Base-by-base conservation (phyloP, 2,329 filamentous ascomycete species). In the Zymoseptoria ardabiliae region DNA sequence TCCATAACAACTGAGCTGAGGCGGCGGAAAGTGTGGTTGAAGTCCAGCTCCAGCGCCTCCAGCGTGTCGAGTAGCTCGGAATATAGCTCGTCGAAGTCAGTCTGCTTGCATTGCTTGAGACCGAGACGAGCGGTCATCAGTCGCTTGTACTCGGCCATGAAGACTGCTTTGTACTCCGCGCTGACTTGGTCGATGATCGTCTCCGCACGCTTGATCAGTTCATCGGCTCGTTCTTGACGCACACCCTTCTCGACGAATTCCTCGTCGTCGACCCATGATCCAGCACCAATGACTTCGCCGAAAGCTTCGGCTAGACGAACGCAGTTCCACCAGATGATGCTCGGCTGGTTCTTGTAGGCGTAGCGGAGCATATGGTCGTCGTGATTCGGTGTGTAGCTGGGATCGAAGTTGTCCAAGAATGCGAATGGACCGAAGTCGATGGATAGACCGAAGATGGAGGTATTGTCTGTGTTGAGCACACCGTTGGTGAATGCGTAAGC, bases 401-500 rank as follows among this genome's bases (percentile, higher is more conserved):
- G 93, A 69, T 99, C 93, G 70, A 97, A 99, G 70, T 92, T 91
- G 73, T 99, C 94, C 79, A 99, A 88, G 74, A 99, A 99, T 4
- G 94, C 94, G 69, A 99, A 99, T 0, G 94, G 94, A 0, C 94
- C 94, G 71, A 92, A 99, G 75, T 99, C 94, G 63, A 99, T 88
- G 5, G 88, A 93, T 0, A 99, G 77, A 0, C 94, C 94, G 58
- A 86, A 86, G 55, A 99, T 82, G 0, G 91, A 96, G 0, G 94
- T 99, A 73, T 99, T 99, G 72, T 99, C 94, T 0, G 94, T 97
- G 75, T 99, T 99, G 59, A 99, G 79, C 3, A 99, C 94, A 52
- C 94, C 94, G 69, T 99, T 99, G 82, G 96, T 97, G 77, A 99
- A 99, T n/a, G 91, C 94, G 70, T 97, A 97, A 0, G 91, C 91